phyloP scores from a whole-genome alignment of 805 yeast species.

The Blastobotrys robertii region DNA sequence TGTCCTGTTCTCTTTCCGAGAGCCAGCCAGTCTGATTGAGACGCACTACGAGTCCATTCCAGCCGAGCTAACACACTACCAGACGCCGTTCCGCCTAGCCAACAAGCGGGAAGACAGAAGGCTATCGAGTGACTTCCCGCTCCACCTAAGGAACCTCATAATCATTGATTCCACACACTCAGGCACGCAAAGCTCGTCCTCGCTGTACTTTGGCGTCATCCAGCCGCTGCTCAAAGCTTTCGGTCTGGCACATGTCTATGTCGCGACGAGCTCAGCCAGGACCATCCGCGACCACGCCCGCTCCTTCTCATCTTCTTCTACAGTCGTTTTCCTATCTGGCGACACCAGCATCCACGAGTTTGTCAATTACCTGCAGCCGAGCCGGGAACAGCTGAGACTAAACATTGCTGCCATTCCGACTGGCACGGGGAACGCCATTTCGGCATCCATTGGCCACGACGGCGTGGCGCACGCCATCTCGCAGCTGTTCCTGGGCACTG shows the following conservation, averaged over 20 bases:
- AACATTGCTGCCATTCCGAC: conserved; percentile 43
- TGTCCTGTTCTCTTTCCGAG: too few species aligned
- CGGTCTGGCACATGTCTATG: conserved; percentile 26
- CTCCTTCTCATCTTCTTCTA: conserved; percentile 23
- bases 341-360: conserved; percentile 80
- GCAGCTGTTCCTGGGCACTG: conserved; percentile 19
- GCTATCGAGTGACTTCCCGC: conserved; percentile 9
- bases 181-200: conserved; percentile 20
- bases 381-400: conserved; percentile 13
- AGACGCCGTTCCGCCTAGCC: too few species aligned
- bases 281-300: conserved; percentile 26
- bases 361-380: conserved; percentile 38
- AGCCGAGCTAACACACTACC: too few species aligned
- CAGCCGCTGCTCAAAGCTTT: conserved; percentile 27
- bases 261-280: conserved; percentile 24
- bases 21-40: too few species aligned
- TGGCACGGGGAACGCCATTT: conserved; percentile 83
- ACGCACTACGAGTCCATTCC: too few species aligned
- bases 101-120: too few species aligned
- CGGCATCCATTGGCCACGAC: conserved; percentile 43
- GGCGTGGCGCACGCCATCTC: conserved; percentile 22
- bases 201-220: conserved; percentile 22
- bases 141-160: conserved; percentile 21
- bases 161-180: conserved; percentile 27
- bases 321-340: conserved; percentile 64